A percentile compares a stretch with the other conserved stretches of the same genome.
These are phyloP conservation scores for Diaporthe vaccinii DNA, from an alignment of 2,329 filamentous ascomycete species.

Conservation along the genomic window DNA sequence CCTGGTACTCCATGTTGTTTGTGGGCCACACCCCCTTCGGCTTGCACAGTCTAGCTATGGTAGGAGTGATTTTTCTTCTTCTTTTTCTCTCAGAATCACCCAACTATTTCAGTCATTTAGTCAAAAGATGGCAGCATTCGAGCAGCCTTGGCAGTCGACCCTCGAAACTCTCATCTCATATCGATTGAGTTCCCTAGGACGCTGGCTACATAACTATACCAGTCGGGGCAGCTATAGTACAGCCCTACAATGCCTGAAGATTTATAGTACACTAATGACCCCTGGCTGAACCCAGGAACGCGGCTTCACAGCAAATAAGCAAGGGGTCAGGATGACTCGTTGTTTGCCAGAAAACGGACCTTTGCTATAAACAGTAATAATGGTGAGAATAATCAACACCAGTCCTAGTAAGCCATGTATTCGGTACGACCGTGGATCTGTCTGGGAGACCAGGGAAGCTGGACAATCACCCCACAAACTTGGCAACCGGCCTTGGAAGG, in stretches of 20 bases:
- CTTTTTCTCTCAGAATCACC: neutral
- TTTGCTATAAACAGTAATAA: constrained; percentile 8
- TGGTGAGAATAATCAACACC: neutral
- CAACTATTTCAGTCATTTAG: neutral
- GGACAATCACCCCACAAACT: constrained; percentile 17
- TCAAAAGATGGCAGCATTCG: neutral
- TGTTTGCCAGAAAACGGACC: neutral
- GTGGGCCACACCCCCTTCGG: neutral
- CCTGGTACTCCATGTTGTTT: neutral
- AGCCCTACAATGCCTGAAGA: neutral
- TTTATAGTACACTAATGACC: neutral
- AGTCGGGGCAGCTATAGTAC: neutral
- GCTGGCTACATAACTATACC: neutral
- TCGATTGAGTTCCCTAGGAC: neutral
- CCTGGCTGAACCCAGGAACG: neutral
- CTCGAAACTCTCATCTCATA: neutral
- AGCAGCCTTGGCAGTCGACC: neutral
- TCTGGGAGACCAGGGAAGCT: neutral
- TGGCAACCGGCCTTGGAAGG: neutral
- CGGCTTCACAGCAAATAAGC: neutral
- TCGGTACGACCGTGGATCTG: no score
- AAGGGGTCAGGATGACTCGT: constrained; percentile 8
- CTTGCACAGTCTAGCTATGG: neutral
- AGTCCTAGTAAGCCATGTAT: neutral
- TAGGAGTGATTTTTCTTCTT: neutral